Conservation (phyloP, 23 red algal genomes). For the Chondrus crispus region DNA sequence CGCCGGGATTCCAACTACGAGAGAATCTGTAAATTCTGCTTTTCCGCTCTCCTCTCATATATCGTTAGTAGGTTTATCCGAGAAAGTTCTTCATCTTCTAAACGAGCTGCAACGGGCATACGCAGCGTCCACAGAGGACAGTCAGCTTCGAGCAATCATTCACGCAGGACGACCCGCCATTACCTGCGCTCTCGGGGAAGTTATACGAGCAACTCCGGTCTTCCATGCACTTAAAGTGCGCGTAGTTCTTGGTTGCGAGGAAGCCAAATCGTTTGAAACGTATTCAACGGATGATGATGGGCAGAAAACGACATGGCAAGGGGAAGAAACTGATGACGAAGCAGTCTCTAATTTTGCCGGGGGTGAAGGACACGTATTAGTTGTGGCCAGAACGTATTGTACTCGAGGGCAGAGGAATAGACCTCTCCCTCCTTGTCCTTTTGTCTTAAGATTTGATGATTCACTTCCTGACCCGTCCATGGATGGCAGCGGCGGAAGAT, state of each 20-base stretch:
- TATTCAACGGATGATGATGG: neutral
- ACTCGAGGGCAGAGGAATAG: neutral
- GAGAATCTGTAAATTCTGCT: too few relatives aligned
- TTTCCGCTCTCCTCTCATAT: neutral
- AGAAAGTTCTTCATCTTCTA: constrained; percentile 45
- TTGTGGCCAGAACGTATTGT: constrained; percentile 40
- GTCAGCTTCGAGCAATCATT: constrained; percentile 22
- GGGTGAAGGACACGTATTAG: constrained; percentile 23
- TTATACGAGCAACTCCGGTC: constrained; percentile 35
- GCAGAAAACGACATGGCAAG: neutral
- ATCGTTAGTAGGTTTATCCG: constrained; percentile 5
- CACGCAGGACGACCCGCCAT: constrained; percentile 49
- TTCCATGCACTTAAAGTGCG: constrained; percentile 20
- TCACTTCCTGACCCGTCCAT: constrained; percentile 24
- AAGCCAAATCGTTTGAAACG: neutral
- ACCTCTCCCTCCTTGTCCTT: constrained; percentile 36
- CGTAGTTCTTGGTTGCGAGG: constrained; percentile 7
- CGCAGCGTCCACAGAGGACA: constrained; percentile 22
- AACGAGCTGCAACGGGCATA: constrained; percentile 47
- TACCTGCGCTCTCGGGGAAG: constrained; percentile 20
- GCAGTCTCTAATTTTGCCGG: constrained; percentile 22
- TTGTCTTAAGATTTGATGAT: constrained; percentile 54
- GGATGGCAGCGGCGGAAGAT: constrained; percentile 61
- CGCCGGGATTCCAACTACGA: neutral
- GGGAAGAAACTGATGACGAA: constrained; percentile 65